Evolutionary conservation across 768 basidiomycete genomes (phyloP).

Genomic region (Polyporus arcularius): DNA sequence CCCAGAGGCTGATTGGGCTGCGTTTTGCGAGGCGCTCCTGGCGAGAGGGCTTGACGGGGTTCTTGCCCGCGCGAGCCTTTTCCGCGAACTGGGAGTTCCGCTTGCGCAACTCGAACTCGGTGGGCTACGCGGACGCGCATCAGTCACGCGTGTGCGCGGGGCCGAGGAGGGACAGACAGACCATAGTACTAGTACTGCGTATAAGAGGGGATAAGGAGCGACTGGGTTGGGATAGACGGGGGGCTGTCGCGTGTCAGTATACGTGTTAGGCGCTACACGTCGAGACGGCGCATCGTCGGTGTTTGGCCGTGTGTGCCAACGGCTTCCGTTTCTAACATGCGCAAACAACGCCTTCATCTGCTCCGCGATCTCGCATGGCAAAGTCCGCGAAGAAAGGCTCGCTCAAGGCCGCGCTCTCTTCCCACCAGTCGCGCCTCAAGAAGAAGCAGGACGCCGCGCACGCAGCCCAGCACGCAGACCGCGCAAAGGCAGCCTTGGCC

Average conservation of each 20-base stretch:
- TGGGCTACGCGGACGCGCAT: slow-evolving; percentile 50
- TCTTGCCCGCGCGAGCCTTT: slow-evolving; percentile 73
- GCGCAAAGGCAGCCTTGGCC: slow-evolving; percentile 16
- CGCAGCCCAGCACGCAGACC: slow-evolving; percentile 53
- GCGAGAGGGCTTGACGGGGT: slow-evolving; percentile 68
- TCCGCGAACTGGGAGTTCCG: slow-evolving; percentile 81
- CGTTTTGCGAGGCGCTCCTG: slow-evolving; percentile 70
- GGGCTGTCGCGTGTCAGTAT: background rate
- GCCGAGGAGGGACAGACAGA: slow-evolving; percentile 15
- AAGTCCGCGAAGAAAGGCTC: slow-evolving; percentile 45
- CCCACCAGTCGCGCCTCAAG: slow-evolving; percentile 67
- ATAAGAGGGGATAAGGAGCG: slow-evolving; percentile 30
- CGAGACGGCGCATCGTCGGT: slow-evolving; percentile 1
- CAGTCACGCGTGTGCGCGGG: background rate
- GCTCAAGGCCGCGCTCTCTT: slow-evolving; percentile 67
- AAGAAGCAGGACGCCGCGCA: slow-evolving; percentile 54
- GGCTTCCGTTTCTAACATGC: slow-evolving; percentile 24
- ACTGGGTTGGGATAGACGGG: slow-evolving; percentile 19
- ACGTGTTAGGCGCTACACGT: slow-evolving; percentile 8
- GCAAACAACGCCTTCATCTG: slow-evolving; percentile 21
- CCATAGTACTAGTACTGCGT: slow-evolving; percentile 29
- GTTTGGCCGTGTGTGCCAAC: slow-evolving; percentile 24
- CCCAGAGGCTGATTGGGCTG: slow-evolving; percentile 77
- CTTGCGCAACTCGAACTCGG: slow-evolving; percentile 79
- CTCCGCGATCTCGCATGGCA: slow-evolving; percentile 21